Evolutionary conservation across 73 alveolate species (phyloP).

Genomic region (Effrenium voratum): DNA sequence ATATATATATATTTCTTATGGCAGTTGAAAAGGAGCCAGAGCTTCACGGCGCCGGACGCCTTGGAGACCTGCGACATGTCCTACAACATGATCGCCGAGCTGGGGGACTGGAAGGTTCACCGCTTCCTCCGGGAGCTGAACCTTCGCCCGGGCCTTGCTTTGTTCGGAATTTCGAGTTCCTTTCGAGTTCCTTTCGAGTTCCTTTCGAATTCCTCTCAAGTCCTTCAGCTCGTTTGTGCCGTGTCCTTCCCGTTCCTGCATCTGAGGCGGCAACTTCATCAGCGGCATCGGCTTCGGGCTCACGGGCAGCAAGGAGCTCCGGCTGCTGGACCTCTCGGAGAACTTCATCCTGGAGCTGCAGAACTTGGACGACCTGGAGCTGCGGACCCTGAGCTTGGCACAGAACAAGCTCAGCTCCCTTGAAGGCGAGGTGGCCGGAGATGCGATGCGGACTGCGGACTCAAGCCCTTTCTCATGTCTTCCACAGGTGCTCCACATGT

Average conservation of each 20-base stretch:
- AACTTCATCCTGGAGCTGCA: slow-evolving; percentile 20
- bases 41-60: slow-evolving; percentile 82
- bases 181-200: too few relatives aligned
- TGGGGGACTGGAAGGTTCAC: slow-evolving; percentile 89
- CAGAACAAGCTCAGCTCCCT: slow-evolving; percentile 71
- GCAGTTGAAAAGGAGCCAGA: slow-evolving; percentile 24
- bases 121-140: slow-evolving; percentile 69
- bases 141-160: not conserved
- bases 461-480: not conserved
- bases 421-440: slow-evolving; percentile 32
- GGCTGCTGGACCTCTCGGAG: slow-evolving; percentile 76
- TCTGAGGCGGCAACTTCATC: slow-evolving; percentile 75
- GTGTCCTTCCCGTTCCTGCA: too few relatives aligned
- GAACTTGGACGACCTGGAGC: slow-evolving; percentile 56
- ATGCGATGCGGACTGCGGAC: not conserved
- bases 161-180: not conserved
- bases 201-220: too few relatives aligned
- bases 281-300: slow-evolving; percentile 70
- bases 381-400: slow-evolving; percentile 67
- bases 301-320: slow-evolving; percentile 75
- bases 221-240: too few relatives aligned
- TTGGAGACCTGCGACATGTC: slow-evolving; percentile 92
- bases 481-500: not conserved
- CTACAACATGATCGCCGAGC: slow-evolving; percentile 89
- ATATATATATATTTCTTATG: too few relatives aligned